A percentile compares a stretch with the other conserved stretches of the same genome.
Evolutionary conservation across 78 protist species (phyloP).

Genomic region (slime mould (Dictyostelium discoideum)): DNA sequence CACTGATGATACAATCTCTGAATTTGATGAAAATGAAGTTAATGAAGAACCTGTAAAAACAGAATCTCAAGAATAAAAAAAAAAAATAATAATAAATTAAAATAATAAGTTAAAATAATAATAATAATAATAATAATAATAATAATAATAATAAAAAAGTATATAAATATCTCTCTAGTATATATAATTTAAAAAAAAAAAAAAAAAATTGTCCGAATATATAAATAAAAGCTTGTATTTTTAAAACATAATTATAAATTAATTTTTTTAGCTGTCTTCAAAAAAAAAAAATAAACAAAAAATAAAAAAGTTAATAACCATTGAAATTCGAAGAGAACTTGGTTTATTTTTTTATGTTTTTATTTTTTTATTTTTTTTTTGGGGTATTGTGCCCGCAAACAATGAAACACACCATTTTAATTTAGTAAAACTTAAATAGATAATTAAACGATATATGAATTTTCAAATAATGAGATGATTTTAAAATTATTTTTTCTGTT

Average conservation of each 20-base stretch:
- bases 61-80: background rate
- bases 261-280: background rate
- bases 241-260: background rate
- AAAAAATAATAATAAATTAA: background rate
- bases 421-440: too few relatives aligned
- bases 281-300: too few relatives aligned
- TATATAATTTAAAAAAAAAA: background rate
- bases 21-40: background rate
- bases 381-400: too few relatives aligned
- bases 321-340: too few relatives aligned
- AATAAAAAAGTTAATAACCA: too few relatives aligned
- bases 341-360: too few relatives aligned
- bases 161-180: background rate
- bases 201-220: background rate
- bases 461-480: too few relatives aligned
- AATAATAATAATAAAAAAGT: too few relatives aligned
- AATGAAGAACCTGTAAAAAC: background rate
- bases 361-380: too few relatives aligned
- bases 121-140: background rate
- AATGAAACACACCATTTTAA: too few relatives aligned
- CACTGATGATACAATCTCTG: slow-evolving; percentile 16
- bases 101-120: background rate
- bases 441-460: too few relatives aligned
- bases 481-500: too few relatives aligned
- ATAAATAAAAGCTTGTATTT: background rate